phyloP scores from a whole-genome alignment of 1,139 yeast genomes.

The Geotrichum restrictum region DNA sequence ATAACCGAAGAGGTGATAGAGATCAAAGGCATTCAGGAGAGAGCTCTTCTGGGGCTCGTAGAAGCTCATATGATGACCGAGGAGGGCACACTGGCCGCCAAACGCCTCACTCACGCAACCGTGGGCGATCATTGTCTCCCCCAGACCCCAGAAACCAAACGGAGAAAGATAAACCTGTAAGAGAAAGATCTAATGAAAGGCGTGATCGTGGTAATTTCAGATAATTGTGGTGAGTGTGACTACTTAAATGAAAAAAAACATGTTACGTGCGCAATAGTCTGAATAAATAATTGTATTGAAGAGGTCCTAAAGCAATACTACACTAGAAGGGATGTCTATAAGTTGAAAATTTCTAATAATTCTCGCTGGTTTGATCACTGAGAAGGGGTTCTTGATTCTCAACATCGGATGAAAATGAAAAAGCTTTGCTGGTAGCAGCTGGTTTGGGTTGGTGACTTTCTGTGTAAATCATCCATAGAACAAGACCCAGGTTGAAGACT shows the following conservation, averaged over 20 bases:
- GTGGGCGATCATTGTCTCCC: conserved; percentile 2
- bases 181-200: no score
- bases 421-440: neutral
- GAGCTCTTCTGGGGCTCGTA: conserved; percentile 1
- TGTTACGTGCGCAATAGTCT: no score
- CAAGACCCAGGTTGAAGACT: conserved; percentile 40
- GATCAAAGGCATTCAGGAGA: conserved; percentile 17
- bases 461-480: conserved; percentile 29
- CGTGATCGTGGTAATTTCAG: no score
- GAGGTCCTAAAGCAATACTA: no score
- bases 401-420: neutral
- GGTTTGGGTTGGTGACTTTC: conserved; percentile 20
- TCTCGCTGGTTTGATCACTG: no score
- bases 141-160: no score
- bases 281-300: no score
- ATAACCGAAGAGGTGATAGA: conserved; percentile 14
- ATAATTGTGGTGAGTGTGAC: no score
- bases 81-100: conserved; percentile 22
- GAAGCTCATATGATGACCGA: neutral
- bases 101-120: conserved; percentile 17
- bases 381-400: neutral
- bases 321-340: no score
- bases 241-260: no score
- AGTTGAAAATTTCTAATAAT: no score
- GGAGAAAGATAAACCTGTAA: no score